A percentile compares a stretch with the other conserved stretches of the same genome.
phyloP scores from a whole-genome alignment of 345 rosid genomes.

The Heritiera littoralis region DNA sequence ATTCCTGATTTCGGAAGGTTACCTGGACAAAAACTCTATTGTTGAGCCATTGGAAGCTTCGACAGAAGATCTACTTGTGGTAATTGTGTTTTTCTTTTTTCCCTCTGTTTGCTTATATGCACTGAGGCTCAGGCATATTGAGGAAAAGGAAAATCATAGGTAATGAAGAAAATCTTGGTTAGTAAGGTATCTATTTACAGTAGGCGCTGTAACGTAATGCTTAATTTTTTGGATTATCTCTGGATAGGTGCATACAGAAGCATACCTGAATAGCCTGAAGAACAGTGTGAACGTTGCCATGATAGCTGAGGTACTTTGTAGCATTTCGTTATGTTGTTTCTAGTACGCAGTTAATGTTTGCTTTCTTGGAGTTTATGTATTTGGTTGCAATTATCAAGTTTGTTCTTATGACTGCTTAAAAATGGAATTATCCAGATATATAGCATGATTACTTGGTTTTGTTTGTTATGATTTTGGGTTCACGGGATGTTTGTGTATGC shows the following conservation, averaged over 20 bases:
- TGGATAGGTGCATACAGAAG: constrained; percentile 74
- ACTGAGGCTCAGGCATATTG: not conserved
- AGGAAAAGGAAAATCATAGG: not conserved
- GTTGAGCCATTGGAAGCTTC: constrained; percentile 87
- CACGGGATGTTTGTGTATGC: not conserved
- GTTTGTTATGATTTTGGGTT: constrained; percentile 6
- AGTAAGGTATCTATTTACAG: not conserved
- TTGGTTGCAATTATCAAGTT: not conserved
- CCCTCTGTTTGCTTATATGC: not conserved
- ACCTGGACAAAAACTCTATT: constrained; percentile 51
- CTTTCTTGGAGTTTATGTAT: not conserved
- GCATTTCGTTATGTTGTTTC: constrained; percentile 12
- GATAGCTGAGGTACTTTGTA: constrained; percentile 68
- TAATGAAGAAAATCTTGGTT: not conserved
- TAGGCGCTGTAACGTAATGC: not conserved
- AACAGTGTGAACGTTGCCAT: constrained; percentile 71
- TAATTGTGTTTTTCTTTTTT: constrained; percentile 35
- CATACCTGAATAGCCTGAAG: constrained; percentile 76
- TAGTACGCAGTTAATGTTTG: not conserved
- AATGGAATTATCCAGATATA: not conserved
- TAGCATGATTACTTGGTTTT: constrained; percentile 5
- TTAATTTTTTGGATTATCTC: constrained; percentile 3
- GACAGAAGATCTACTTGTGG: constrained; percentile 84
- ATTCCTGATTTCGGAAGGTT: constrained; percentile 56
- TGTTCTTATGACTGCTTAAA: not conserved